phyloP scores from a whole-genome alignment of 352 stramenopile genomes.

The Phytopythium mirpurense region DNA sequence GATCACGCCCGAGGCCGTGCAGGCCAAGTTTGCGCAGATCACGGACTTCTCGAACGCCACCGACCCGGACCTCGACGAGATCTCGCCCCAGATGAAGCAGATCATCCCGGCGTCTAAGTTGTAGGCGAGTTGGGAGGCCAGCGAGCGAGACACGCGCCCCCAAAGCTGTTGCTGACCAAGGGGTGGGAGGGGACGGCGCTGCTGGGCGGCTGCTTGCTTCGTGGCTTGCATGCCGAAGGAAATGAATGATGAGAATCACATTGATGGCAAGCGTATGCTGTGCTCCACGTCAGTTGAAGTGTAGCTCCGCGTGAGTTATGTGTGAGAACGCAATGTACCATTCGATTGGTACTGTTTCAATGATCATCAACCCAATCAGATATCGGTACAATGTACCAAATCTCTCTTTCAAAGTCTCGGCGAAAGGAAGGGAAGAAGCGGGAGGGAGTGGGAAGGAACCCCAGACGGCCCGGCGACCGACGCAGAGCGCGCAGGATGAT shows the following conservation, averaged over 20 bases:
- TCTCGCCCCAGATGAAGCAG: slow-evolving; percentile 78
- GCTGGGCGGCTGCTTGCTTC: no score
- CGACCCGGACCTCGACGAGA: slow-evolving; percentile 73
- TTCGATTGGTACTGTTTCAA: no score
- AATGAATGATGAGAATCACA: no score
- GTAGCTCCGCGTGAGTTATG: no score
- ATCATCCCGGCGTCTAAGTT: slow-evolving; percentile 63
- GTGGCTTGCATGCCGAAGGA: no score
- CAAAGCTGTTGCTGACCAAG: neutral
- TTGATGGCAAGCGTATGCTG: no score
- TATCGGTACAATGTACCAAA: no score
- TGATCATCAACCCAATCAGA: no score
- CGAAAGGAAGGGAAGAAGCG: no score
- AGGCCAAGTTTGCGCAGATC: slow-evolving; percentile 69
- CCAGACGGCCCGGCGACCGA: neutral
- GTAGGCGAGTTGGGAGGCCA: slow-evolving; percentile 21
- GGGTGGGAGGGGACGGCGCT: neutral
- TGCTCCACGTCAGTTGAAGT: no score
- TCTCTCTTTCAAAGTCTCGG: no score
- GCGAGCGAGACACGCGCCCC: neutral
- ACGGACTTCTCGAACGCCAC: slow-evolving; percentile 71
- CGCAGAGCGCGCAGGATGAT: slow-evolving; percentile 33
- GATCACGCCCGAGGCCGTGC: slow-evolving; percentile 74
- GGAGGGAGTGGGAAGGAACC: neutral
- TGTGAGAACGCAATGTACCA: no score